These are phyloP conservation scores for Telfairia occidentalis DNA, from an alignment of 331 rosid genomes.

Conservation along the genomic window DNA sequence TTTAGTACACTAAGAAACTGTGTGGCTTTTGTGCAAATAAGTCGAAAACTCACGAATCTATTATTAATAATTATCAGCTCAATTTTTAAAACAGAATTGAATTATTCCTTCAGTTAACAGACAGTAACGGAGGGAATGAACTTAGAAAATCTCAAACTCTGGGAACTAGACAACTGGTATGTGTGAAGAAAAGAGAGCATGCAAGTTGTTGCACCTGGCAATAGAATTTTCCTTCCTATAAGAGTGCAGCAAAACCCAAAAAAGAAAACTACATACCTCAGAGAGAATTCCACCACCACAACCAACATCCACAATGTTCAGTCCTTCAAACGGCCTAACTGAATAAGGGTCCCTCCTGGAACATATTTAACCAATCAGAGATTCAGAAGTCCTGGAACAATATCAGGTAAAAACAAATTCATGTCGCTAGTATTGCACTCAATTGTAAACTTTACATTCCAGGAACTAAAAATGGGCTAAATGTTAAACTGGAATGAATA, in stretches of 20 bases:
- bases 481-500: background rate
- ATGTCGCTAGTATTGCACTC: background rate
- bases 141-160: background rate
- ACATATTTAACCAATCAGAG: slow-evolving; percentile 18
- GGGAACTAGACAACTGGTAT: background rate
- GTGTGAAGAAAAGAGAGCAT: background rate
- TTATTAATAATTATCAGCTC: background rate
- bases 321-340: slow-evolving; percentile 67
- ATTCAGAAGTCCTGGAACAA: slow-evolving; percentile 2
- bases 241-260: background rate
- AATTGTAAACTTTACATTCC: background rate
- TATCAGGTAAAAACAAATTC: background rate
- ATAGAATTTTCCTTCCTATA: background rate
- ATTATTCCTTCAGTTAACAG: background rate
- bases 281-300: slow-evolving; percentile 97
- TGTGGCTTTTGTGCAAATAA: background rate
- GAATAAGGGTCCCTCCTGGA: slow-evolving; percentile 69
- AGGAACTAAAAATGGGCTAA: background rate
- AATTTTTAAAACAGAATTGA: background rate
- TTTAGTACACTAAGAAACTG: background rate
- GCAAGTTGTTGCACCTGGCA: background rate
- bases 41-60: background rate
- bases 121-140: background rate
- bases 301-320: slow-evolving; percentile 77
- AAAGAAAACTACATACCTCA: slow-evolving; percentile 37